These are phyloP conservation scores for Trypanosomatidae sp. DNA, from an alignment of 208 protist genomes.

Conservation along the genomic window DNA sequence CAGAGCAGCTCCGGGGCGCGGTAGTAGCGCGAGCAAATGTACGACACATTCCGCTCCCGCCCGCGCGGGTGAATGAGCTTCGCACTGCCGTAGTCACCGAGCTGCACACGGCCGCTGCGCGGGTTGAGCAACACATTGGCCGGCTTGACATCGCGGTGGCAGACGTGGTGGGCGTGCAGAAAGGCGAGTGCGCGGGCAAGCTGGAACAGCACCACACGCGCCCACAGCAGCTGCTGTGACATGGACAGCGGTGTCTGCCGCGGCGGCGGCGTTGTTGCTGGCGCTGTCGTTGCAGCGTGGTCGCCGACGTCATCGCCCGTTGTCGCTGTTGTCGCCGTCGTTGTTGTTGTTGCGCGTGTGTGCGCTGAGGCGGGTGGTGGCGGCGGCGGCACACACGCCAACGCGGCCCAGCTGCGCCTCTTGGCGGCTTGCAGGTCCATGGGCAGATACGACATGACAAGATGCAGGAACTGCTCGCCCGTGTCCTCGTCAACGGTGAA, in stretches of 20 bases:
- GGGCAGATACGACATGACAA: constrained; percentile 98
- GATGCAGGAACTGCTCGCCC: constrained; percentile 96
- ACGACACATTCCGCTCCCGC: constrained; percentile 64
- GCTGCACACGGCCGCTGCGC: constrained; percentile 47
- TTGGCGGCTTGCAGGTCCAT: constrained; percentile 92
- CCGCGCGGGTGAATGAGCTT: constrained; percentile 39
- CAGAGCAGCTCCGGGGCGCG: constrained; percentile 91
- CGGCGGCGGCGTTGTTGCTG: neutral
- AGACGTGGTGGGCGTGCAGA: constrained; percentile 54
- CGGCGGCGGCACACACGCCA: neutral
- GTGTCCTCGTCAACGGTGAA: constrained; percentile 63
- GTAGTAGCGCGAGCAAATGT: constrained; percentile 93
- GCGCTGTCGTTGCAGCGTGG: neutral
- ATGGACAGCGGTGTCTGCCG: neutral
- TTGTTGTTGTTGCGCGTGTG: neutral
- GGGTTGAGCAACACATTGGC: constrained; percentile 77
- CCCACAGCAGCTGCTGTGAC: constrained; percentile 8
- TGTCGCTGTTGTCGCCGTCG: neutral
- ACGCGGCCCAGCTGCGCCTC: too few relatives aligned
- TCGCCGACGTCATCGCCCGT: neutral
- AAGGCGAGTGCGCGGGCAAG: constrained; percentile 93
- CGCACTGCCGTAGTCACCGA: constrained; percentile 88
- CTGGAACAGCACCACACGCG: constrained; percentile 94
- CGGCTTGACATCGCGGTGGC: constrained; percentile 87
- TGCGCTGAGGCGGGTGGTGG: neutral